Base-by-base conservation (phyloP, 1,284 basidiomycete genomes). In the Irpex sp. region DNA sequence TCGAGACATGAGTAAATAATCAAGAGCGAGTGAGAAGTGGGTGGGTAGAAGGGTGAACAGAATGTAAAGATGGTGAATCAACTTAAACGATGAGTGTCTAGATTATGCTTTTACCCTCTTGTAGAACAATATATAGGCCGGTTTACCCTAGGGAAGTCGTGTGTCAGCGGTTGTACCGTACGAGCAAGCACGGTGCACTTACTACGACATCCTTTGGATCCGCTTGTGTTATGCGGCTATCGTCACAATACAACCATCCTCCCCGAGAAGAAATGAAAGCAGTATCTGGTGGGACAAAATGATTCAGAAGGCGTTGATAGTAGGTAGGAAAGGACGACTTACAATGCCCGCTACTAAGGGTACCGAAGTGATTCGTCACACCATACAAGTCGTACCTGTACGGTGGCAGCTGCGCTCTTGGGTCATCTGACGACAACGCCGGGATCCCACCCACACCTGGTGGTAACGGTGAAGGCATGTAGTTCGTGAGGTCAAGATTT, bases 341-440 rank as follows among this genome's bases (percentile, higher is more conserved):
- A 97, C 94, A 98, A 76, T 98, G 95, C 0, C 95, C 95, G 68
- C 90, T 92, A 69, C 88, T 93, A 63, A 97, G 76, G 71, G 89
- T 95, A 5, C 95, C 95, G 74, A 89, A 93, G 77, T 98, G 95
- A 74, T 97, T 97, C 58, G 92, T 94, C 26, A 96, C 94, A 8
- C 82, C 94, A 72, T 95, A 97, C 66, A 96, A 76, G 72, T 96
- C 93, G 71, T 96, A 97, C 67, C 78, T 83, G 75, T 94, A 97
- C 8, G 94, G 94, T 36, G 92, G 93, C 7, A 87, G 71, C 75
- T 95, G 94, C 26, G 83, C 82, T 33, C 92, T 81, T 3, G 94
- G 92, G 72, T 95, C 93, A 36, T 90, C 86, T 7, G 75, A 70
- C 13, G 81, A 78, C 68, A 80, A 71, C 55, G 76, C 75, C 53